phyloP scores from a whole-genome alignment of 306 rosid genomes.

The Medicago truncatula region MtrunA17r5.0-ANR NC_053042.1:2900001-2900500 shows the following conservation, averaged over 20 bases:
- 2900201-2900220: conserved; percentile 71
- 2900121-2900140: too few species aligned
- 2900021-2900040: too few species aligned
- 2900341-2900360: conserved; percentile 66
- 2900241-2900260: conserved; percentile 63
- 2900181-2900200: conserved; percentile 65
- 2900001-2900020: too few species aligned
- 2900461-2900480: conserved; percentile 49
- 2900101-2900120: too few species aligned
- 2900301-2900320: conserved; percentile 53
- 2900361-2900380: conserved; percentile 73
- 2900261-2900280: conserved; percentile 66
- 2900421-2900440: conserved; percentile 71
- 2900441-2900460: conserved; percentile 68
- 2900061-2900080: too few species aligned
- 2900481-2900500: conserved; percentile 68
- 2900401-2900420: conserved; percentile 78
- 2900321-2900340: conserved; percentile 61
- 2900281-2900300: conserved; percentile 91
- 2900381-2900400: conserved; percentile 56
- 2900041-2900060: too few species aligned
- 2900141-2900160: not conserved
- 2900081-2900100: too few species aligned
- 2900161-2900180: conserved; percentile 40
- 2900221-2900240: conserved; percentile 75